phyloP scores from a whole-genome alignment of 1,284 basidiomycete species.

The Hemileia vastatrix region DNA sequence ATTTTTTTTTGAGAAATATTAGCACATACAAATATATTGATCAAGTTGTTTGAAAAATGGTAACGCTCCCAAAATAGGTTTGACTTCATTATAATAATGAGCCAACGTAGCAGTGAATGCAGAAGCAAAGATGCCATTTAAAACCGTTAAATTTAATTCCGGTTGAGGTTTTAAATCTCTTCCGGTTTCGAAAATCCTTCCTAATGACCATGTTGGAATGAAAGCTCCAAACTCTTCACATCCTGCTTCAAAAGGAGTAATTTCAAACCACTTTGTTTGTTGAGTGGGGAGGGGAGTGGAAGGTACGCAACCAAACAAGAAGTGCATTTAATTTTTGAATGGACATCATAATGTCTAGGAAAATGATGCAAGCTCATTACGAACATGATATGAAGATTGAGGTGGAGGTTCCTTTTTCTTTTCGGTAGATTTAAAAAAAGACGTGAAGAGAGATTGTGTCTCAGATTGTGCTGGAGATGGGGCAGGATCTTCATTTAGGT shows the following conservation, averaged over 20 bases:
- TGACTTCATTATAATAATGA: constrained; percentile 47
- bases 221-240: constrained; percentile 49
- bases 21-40: constrained; percentile 36
- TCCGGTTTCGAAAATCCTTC: constrained; percentile 45
- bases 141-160: constrained; percentile 47
- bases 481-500: constrained; percentile 17
- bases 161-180: constrained; percentile 46
- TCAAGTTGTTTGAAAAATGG: constrained; percentile 46
- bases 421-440: too few species aligned
- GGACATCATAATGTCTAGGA: too few species aligned
- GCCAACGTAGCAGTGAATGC: constrained; percentile 46
- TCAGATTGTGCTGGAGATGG: too few species aligned
- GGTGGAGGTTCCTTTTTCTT: background rate
- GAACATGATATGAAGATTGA: background rate
- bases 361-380: too few species aligned
- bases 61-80: constrained; percentile 44
- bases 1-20: background rate
- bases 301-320: too few species aligned
- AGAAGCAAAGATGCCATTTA: constrained; percentile 48
- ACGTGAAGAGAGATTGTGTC: too few species aligned
- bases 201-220: constrained; percentile 49
- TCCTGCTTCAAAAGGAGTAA: constrained; percentile 48
- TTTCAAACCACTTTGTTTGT: constrained; percentile 49
- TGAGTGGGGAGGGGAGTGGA: too few species aligned
- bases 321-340: too few species aligned